Base-by-base conservation (phyloP, 164 flowering plant genomes). In the Annona cherimola region DNA sequence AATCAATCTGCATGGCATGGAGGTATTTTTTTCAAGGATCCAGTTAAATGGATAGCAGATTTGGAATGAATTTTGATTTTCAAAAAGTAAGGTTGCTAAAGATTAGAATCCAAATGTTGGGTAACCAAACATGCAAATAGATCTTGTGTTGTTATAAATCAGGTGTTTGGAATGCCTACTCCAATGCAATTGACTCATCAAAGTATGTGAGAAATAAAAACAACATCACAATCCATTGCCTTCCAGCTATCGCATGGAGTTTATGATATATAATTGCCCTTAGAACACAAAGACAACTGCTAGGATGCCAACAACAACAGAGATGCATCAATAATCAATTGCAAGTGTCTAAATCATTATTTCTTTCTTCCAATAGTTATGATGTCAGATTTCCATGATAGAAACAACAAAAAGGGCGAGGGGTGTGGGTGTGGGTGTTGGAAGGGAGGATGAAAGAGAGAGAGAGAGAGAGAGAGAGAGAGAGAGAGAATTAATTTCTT, bases 401-500 rank as follows among this genome's bases (percentile, higher is more conserved):
- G 14, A 26, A 57, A 11, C n/a, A 35, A 35, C 5, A 14, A 16
- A 8, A 9, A 19, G 6, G 4, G 35, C 1, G 35, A 26, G 35
- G 35, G 35, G 35, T 26, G 35, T 26, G 35, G 35, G 35, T 26
- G 35, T 0, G 35, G 35, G 35, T 26, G 35, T 26, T 26, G 35
- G 35, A 26, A 26, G 35, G 35, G 35, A 26, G 35, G 35, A 26
- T 26, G 35, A n/a, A n/a, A 5, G 16, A 35, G 7, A 7, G 57
- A n/a, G 4, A 26, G 45, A 61, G 1, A 45, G 4, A 12, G 18
- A 43, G n/a, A 26, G 35, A 26, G 2, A 62, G 54, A 68, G 2
- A 2, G 16, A 46, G 70, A 19, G 59, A 14, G 46, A 43, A 45
- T 19, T 26, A 62, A 59, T 9, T 71, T 41, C 67, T 66, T 89